phyloP scores from a whole-genome alignment of 352 stramenopile species.

The Albugo laibachii region DNA sequence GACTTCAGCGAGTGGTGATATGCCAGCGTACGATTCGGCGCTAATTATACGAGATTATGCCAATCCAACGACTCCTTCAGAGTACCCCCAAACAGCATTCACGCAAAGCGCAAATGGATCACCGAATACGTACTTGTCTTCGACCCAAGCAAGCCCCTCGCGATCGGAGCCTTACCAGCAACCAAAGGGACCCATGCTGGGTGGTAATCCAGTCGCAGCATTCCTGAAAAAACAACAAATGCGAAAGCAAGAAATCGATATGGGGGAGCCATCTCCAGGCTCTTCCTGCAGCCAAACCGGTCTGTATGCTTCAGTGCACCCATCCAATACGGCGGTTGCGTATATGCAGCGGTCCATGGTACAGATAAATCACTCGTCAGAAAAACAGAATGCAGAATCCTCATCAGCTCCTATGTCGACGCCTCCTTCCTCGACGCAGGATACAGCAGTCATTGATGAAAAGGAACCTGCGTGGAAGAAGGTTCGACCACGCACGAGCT shows the following conservation, averaged over 20 bases:
- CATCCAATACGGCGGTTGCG: too few species aligned
- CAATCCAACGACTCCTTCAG: too few species aligned
- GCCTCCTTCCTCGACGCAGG: constrained; percentile 2
- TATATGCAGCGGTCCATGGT: too few species aligned
- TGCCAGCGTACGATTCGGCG: too few species aligned
- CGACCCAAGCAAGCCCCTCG: constrained; percentile 7
- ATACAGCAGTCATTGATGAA: constrained; percentile 8
- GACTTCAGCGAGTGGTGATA: too few species aligned
- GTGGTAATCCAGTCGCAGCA: constrained; percentile 22
- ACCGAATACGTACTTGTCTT: neutral
- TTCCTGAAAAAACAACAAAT: constrained; percentile 38
- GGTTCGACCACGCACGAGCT: constrained; percentile 47
- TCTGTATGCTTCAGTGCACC: too few species aligned
- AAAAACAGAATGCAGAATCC: neutral
- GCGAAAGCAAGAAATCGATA: neutral
- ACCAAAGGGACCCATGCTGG: neutral
- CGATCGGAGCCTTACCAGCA: constrained; percentile 6
- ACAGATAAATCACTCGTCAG: neutral
- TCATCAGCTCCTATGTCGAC: neutral
- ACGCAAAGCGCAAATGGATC: neutral
- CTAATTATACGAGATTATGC: too few species aligned
- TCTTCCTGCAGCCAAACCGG: too few species aligned
- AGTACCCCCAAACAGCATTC: neutral
- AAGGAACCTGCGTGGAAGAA: constrained; percentile 50
- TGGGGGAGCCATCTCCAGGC: too few species aligned